Evolutionary conservation across 2,329 filamentous ascomycete genomes (phyloP), one percentile per base, ranked within the genome.

Genomic region (Fusarium compactum): DNA sequence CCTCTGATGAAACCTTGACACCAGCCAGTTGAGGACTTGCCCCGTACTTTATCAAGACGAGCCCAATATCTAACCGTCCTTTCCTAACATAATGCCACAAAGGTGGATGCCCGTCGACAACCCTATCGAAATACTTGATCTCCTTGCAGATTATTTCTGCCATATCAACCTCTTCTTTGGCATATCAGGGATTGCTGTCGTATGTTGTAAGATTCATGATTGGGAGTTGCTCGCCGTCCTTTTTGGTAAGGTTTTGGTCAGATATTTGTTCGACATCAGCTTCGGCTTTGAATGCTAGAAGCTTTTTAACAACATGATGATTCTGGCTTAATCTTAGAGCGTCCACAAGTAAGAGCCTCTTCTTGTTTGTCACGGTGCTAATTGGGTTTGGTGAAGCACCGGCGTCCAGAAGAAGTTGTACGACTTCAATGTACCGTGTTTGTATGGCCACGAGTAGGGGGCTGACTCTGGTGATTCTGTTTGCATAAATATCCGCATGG

Each of bases 371-470:
- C 14, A 12, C 5, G 18, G 14, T 54, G 12, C 52, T 40, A 20
- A 60, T 44, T 18, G 69, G 69, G 22, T 70, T 70, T 16, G 69
- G 69, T 6, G 69, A 72, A 45, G 69, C 69, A 47, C 69, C 69
- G 7, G 57, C 54, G 24, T 57, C 34, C 16, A 72, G 52, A 50
- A 71, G 69, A 43, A 71, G 55, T 30, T 56, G 54, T n/a, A 60
- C 69, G 3, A 32, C 69, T 55, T 70, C 50, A 22, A 22, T 11
- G 24, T 64, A 58, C 16, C 55, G 54, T 18, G 43, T 63, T n/a
- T 16, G 16, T 15, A 70, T 46, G 29, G 69, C 69, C 16, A 40
- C 20, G 18, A 57, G 29, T 3, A 71, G 47, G 18, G 65, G 65
- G 12, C 8, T 67, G 18, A 18, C 29, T n/a, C n/a, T 30, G 9